Evolutionary conservation across 495 filamentous ascomycete species (phyloP), one percentile per base, ranked within the genome.

Genomic region (Hypoxylon fragiforme): DNA sequence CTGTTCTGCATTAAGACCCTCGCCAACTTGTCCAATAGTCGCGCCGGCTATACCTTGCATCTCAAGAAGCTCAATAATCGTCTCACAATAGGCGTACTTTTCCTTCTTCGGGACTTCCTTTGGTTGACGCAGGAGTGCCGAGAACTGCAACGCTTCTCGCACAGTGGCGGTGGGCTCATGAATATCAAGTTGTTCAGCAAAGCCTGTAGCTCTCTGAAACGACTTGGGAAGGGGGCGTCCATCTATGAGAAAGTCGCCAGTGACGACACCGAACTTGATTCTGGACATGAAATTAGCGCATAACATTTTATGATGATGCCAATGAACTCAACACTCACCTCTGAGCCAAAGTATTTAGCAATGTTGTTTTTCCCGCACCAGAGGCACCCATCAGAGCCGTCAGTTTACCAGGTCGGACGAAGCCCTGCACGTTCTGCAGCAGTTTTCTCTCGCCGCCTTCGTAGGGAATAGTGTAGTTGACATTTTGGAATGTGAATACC

Each of bases 111-210:
- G 58, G 6, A 78, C 74, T 14, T 76, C 76, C 9, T 76, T 81
- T 2, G 89, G 87, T 62, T 91, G 89, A 26, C 88, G 82, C 6
- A 91, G 76, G 22, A 87, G 63, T 20, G 88, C 88, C 45, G 80
- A 85, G 62, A 92, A 92, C 9, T 75, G 67, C 2, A 92, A 71
- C 18, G 87, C 85, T 41, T 85, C 88, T 11, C 88, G 77, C 14
- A 91, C 88, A 1, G 89, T 92, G 2, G 83, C 78, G 0, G 87
- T 90, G 30, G 81, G 74, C n/a, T 90, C 74, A 64, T 91, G 88
- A 2, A 92, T 77, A 75, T 92, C 89, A 63, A 90, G 87, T 61
- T 92, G 89, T 57, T 92, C 86, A n/a, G 89, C 89, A 59, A 91
- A 92, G n/a, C 89, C 89, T 3, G 87, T 91, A 68, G 88, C 88